Evolutionary conservation across 2,329 filamentous ascomycete genomes (phyloP).

Genomic region (Paraphoma sp.): DNA sequence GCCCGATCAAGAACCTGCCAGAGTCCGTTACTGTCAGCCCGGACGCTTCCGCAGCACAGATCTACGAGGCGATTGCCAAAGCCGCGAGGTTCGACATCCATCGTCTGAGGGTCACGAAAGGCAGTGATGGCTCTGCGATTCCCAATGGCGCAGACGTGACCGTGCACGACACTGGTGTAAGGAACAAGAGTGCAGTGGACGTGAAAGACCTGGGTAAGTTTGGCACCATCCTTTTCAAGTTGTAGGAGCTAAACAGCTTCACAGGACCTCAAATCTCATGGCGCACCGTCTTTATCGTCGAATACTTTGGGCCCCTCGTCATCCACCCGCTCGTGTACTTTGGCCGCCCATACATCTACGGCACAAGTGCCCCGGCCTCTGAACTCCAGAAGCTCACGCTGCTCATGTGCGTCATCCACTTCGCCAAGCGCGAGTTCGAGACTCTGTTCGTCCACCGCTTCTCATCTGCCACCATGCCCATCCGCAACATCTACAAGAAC

Average conservation of each 20-base stretch:
- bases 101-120: slow-evolving; percentile 69
- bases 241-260: neutral
- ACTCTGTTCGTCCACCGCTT: slow-evolving; percentile 96
- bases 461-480: slow-evolving; percentile 92
- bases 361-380: slow-evolving; percentile 62
- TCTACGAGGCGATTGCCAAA: slow-evolving; percentile 64
- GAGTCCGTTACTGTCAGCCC: slow-evolving; percentile 60
- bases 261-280: slow-evolving; percentile 87
- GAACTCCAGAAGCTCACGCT: slow-evolving; percentile 75
- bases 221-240: neutral
- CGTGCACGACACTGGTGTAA: slow-evolving; percentile 62
- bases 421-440: slow-evolving; percentile 93
- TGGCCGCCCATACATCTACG: slow-evolving; percentile 76
- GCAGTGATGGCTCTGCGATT: slow-evolving; percentile 65
- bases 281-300: slow-evolving; percentile 92
- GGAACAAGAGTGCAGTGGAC: slow-evolving; percentile 69
- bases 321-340: slow-evolving; percentile 79
- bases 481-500: slow-evolving; percentile 91
- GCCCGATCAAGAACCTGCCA: slow-evolving; percentile 67
- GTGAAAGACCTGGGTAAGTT: slow-evolving; percentile 88
- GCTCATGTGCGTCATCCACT: slow-evolving; percentile 79
- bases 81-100: slow-evolving; percentile 63
- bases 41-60: slow-evolving; percentile 59
- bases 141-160: slow-evolving; percentile 61
- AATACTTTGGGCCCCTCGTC: slow-evolving; percentile 90